Base-by-base conservation (phyloP, 768 basidiomycete species). In the Calvatia gigantea region DNA sequence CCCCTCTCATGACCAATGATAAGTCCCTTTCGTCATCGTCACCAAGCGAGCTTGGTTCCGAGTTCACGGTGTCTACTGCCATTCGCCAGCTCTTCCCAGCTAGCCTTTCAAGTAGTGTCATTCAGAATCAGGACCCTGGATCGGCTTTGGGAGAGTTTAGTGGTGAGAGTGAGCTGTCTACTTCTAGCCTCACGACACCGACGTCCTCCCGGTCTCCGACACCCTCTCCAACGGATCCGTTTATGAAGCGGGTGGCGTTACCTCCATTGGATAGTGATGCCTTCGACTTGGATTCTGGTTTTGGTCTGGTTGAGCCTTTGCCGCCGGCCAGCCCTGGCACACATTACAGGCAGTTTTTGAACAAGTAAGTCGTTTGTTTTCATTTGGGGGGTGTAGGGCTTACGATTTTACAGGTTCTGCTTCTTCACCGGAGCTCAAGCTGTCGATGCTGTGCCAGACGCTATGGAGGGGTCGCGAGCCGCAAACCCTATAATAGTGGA, bases 381-480 rank as follows among this genome's bases (percentile, higher is more conserved):
- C 37, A n/a, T 25, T 23, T 31, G 39, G 38, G 43, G n/a, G 6
- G 15, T n/a, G 17, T 32, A 19, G n/a, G 25, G 19, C 45, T 45
- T 17, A 35, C 7, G 39, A 46, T 49, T 55, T 43, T 52, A 5
- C 50, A 91, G 89, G 62, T 91, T 87, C 68, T 91, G 89, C 72
- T 91, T 91, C 70, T 91, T 81, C 69, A 91, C 89, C 2, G 89
- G 89, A 1, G 62, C 75, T 2, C 80, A 75, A 31, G 64, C 61
- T 6, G 45, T 54, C 33, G 15, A 57, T 29, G 31, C 60, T 27
- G 45, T n/a, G n/a, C 32, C 31, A 19, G 33, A 21, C 11, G 27
- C 19, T 23, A 6, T 15, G 23, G 48, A 33, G 23, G 28, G 29
- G 5, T 15, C 25, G 35, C 12, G 35, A n/a, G 17, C 35, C 8